Conservation (phyloP, 2,329 filamentous ascomycete genomes). For the Annulohypoxylon truncatum region DNA sequence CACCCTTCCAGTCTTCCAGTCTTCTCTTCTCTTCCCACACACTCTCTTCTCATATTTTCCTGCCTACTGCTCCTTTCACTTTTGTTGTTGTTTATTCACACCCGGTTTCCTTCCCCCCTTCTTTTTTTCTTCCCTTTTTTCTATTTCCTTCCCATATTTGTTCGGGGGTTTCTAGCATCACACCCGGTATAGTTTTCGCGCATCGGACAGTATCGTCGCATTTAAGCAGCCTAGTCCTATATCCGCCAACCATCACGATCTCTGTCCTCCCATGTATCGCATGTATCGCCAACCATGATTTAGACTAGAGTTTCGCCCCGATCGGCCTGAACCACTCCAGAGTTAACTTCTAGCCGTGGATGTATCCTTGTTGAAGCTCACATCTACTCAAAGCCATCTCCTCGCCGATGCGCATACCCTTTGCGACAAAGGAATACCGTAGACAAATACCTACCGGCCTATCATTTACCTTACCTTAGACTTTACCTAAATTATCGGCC, state of each 20-base stretch:
- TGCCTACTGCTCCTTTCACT: conserved; percentile 28
- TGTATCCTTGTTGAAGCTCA: conserved; percentile 29
- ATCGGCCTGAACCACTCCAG: conserved; percentile 26
- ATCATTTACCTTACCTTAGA: conserved; percentile 4
- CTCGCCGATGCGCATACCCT: conserved; percentile 37
- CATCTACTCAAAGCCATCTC: conserved; percentile 30
- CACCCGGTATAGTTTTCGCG: conserved; percentile 28
- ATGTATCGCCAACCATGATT: conserved; percentile 42
- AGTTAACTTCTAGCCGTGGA: conserved; percentile 30
- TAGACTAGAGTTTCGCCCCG: conserved; percentile 39
- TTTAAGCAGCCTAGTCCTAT: conserved; percentile 25
- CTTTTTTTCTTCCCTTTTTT: conserved; percentile 14
- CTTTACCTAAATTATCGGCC: conserved; percentile 20
- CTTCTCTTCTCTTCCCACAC: conserved; percentile 4
- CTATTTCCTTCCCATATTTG: conserved; percentile 25
- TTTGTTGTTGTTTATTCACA: conserved; percentile 15
- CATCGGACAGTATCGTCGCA: conserved; percentile 28
- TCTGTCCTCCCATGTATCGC: conserved; percentile 4
- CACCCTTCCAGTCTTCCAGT: conserved; percentile 4
- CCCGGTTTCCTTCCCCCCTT: conserved; percentile 12
- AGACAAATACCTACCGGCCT: conserved; percentile 37
- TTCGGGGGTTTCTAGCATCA: conserved; percentile 26
- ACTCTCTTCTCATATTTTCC: conserved; percentile 11
- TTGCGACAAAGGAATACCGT: conserved; percentile 43
- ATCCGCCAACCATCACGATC: conserved; percentile 21